Conservation (phyloP, 306 rosid species). For the Prunus campanulata region DNA sequence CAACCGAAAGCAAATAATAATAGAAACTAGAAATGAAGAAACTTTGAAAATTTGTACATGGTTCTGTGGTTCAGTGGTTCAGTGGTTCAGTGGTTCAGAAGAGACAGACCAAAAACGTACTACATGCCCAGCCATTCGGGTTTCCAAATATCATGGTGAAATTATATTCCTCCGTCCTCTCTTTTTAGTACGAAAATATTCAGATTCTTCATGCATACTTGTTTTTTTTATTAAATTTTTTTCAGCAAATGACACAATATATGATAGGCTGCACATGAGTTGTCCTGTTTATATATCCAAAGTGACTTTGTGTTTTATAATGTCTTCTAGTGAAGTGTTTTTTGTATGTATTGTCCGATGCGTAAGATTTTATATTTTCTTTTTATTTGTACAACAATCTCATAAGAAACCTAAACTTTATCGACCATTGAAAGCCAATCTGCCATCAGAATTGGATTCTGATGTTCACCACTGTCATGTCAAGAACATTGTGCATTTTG, state of each 20-base stretch:
- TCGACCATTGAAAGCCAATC: background rate
- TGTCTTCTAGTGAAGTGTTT: constrained; percentile 9
- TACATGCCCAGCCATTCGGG: background rate
- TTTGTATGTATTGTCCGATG: constrained; percentile 6
- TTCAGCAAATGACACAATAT: background rate
- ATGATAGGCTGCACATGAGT: background rate
- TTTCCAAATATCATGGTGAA: background rate
- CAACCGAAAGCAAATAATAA: constrained; percentile 13
- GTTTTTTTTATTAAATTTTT: background rate
- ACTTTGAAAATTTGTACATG: background rate
- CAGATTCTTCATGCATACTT: background rate
- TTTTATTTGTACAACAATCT: background rate
- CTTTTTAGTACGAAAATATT: background rate
- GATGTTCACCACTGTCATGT: background rate
- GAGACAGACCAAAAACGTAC: background rate
- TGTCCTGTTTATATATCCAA: background rate
- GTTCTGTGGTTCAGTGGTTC: background rate
- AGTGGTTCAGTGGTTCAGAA: background rate
- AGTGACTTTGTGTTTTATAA: background rate
- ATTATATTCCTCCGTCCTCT: constrained; percentile 5
- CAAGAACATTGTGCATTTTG: background rate
- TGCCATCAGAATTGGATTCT: background rate
- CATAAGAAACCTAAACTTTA: too few species aligned
- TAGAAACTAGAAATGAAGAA: background rate
- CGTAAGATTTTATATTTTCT: background rate